Evolutionary conservation across 1,284 basidiomycete genomes (phyloP).

Genomic region (Entoloma clypeatum): DNA sequence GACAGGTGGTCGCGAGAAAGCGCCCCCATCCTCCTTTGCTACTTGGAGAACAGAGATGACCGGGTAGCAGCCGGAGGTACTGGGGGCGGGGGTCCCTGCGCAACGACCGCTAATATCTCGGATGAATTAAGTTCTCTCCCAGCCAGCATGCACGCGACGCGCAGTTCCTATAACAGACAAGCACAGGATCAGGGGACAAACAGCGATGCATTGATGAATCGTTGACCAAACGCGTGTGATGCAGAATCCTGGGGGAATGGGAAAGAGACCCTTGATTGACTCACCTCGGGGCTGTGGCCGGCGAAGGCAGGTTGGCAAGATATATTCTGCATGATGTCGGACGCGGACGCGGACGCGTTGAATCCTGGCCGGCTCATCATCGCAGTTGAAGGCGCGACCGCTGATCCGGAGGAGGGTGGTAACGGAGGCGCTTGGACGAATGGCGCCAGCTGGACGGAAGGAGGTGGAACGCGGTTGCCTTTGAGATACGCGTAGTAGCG

Average conservation of each 20-base stretch:
- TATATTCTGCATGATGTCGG: slow-evolving; percentile 28
- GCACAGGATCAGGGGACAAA: background rate
- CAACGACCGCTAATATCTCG: slow-evolving; percentile 21
- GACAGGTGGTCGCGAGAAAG: slow-evolving; percentile 8
- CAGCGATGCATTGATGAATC: slow-evolving; percentile 1
- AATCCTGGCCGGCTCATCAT: background rate
- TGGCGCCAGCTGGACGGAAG: slow-evolving; percentile 25
- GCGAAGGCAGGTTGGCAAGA: slow-evolving; percentile 24
- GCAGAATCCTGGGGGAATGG: background rate
- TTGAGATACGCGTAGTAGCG: slow-evolving; percentile 31
- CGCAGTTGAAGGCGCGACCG: background rate
- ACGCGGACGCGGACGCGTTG: background rate
- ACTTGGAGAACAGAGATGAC: background rate
- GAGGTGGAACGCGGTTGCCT: slow-evolving; percentile 26
- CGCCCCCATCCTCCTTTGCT: background rate
- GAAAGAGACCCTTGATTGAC: slow-evolving; percentile 9
- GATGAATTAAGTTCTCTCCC: slow-evolving; percentile 31
- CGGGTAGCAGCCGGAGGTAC: background rate
- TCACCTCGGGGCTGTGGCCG: slow-evolving; percentile 35
- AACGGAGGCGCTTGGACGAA: slow-evolving; percentile 17
- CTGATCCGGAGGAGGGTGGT: background rate
- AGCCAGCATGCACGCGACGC: slow-evolving; percentile 29
- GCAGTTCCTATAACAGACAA: slow-evolving; percentile 29
- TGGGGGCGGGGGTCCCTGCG: background rate
- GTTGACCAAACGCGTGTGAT: background rate